phyloP scores from a whole-genome alignment of 2,329 filamentous ascomycete genomes.

The Pseudogymnoascus sp. region DNA sequence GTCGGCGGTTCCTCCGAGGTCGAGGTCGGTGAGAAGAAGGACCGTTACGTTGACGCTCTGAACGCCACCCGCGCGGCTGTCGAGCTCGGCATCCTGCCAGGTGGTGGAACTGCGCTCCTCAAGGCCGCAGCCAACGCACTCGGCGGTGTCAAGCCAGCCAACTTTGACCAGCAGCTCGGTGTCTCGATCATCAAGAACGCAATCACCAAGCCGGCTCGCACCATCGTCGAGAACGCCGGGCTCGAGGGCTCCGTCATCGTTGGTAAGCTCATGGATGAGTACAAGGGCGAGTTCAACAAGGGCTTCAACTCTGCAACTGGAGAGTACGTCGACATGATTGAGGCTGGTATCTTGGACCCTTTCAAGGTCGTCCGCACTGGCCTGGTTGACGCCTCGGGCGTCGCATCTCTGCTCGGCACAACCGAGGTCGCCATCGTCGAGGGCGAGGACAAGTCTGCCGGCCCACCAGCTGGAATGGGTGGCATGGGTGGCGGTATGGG shows the following conservation, averaged over 20 bases:
- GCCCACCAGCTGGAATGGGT: conserved; percentile 54
- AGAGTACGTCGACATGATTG: conserved; percentile 98
- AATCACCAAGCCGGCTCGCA: conserved; percentile 89
- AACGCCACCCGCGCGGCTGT: conserved; percentile 97
- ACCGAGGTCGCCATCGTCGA: conserved; percentile 98
- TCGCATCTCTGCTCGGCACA: conserved; percentile 92
- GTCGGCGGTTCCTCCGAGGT: conserved; percentile 96
- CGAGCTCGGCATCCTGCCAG: conserved; percentile 97
- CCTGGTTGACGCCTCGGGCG: conserved; percentile 87
- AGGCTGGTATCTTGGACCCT: conserved; percentile 92
- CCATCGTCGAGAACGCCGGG: conserved; percentile 96
- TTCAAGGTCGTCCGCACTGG: conserved; percentile 99
- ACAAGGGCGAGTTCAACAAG: conserved; percentile 88
- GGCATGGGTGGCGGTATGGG: conserved; percentile 60
- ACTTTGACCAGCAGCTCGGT: conserved; percentile 99
- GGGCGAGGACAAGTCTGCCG: conserved; percentile 81
- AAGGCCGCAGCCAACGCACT: conserved; percentile 93
- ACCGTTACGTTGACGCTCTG: conserved; percentile 94
- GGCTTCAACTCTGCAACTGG: conserved; percentile 95
- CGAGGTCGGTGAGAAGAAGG: conserved; percentile 99
- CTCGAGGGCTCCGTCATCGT: conserved; percentile 93
- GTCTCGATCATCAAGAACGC: conserved; percentile 96
- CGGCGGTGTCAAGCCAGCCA: conserved; percentile 70
- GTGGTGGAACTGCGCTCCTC: conserved; percentile 94
- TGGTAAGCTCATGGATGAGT: conserved; percentile 96